These are phyloP conservation scores for Hemileccinum impolitum DNA, from an alignment of 768 basidiomycete species.

Conservation along the genomic window DNA sequence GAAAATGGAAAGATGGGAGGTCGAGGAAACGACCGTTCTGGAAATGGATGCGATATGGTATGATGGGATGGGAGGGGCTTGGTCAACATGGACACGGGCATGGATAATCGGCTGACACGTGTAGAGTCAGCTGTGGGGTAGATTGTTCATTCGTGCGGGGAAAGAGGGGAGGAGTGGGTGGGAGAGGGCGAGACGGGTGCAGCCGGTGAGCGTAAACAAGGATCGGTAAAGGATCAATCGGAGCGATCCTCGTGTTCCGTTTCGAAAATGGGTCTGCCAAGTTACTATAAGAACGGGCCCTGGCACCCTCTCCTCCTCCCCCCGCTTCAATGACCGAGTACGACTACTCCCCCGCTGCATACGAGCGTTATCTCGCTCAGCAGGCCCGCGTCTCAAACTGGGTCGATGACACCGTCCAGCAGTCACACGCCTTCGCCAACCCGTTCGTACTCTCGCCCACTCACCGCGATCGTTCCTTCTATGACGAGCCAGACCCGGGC, in stretches of 20 bases:
- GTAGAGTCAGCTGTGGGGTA: slow-evolving; percentile 20
- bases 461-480: slow-evolving; percentile 30
- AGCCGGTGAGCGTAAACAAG: background rate
- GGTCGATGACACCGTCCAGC: slow-evolving; percentile 41
- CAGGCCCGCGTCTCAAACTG: slow-evolving; percentile 48
- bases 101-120: background rate
- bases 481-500: slow-evolving; percentile 10
- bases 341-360: slow-evolving; percentile 57
- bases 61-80: background rate
- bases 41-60: slow-evolving; percentile 7
- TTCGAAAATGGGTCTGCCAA: slow-evolving; percentile 1
- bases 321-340: slow-evolving; percentile 50
- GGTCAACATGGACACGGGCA: too few relatives aligned
- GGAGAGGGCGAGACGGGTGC: background rate
- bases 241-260: slow-evolving; percentile 8
- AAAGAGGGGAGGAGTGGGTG: slow-evolving; percentile 13
- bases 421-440: slow-evolving; percentile 26
- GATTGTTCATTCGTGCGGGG: slow-evolving; percentile 18
- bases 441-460: slow-evolving; percentile 30
- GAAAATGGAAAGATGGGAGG: slow-evolving; percentile 17
- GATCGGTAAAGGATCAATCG: slow-evolving; percentile 2
- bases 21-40: slow-evolving; percentile 13
- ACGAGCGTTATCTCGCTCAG: slow-evolving; percentile 44
- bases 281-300: background rate
- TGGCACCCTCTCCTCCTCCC: slow-evolving; percentile 4